Evolutionary conservation across 2,329 filamentous ascomycete species (phyloP), one percentile per base, ranked within the genome.

Genomic region (Colletotrichum cuscutae): DNA sequence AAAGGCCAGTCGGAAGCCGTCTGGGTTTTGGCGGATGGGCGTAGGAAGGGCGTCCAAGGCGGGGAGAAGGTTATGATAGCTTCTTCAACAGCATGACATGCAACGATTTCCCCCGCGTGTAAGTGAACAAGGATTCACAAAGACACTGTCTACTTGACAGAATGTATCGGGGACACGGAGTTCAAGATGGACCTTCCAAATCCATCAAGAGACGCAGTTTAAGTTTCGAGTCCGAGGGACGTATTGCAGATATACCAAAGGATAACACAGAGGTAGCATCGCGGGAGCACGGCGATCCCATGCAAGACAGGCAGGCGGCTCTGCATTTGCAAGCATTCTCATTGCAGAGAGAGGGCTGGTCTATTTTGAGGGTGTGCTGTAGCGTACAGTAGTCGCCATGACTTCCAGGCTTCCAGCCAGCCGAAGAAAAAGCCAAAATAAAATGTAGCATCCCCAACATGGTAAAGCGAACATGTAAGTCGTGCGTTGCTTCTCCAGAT

Each of bases 401-500:
- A 30, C 28, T 30, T 30, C 28, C 28, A 30, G 28, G 32, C 56
- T 52, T 35, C 57, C 13, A 54, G 68, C 35, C 68, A 4, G 19
- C 13, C 7, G 26, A 8, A 35, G 13, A 19, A 7, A 35, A 12
- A 35, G 32, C 32, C 32, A 35, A 35, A 35, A 35, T 35, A 35
- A 35, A 11, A 35, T 35, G 32, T 35, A 35, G 32, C 32, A 35
- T 35, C 9, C 32, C 32, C 32, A 35, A 35, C 32, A 35, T 35
- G 32, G 32, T 12, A 35, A 35, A 35, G 32, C 12, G 32, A 35
- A 35, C 32, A 35, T 35, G 32, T 35, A 35, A 35, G 32, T 35
- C 32, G 9, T 35, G 32, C 32, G 32, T 42, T 42, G 26, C 8
- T 60, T 63, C 49, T 66, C 66, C 66, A 73, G 66, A 70, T 70